Conservation (phyloP, 1,284 basidiomycete genomes). For the Termitomyces sp. region DNA sequence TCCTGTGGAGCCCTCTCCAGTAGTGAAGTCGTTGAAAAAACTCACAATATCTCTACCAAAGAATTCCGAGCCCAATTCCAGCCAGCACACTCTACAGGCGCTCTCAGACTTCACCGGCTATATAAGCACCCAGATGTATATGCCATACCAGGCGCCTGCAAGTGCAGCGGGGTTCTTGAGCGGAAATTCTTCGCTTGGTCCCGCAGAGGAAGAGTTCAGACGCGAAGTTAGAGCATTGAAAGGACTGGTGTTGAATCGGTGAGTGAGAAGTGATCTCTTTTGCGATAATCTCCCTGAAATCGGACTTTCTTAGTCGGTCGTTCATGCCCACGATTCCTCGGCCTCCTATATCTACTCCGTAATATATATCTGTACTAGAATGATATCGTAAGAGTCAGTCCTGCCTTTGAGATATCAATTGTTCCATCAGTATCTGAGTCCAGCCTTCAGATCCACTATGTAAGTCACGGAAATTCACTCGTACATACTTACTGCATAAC, state of each 20-base stretch:
- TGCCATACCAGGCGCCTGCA: constrained; percentile 35
- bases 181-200: constrained; percentile 21
- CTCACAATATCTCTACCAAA: constrained; percentile 43
- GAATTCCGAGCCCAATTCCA: constrained; percentile 24
- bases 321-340: constrained; percentile 38
- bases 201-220: constrained; percentile 57
- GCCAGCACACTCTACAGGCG: constrained; percentile 51
- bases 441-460: background rate
- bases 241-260: constrained; percentile 63
- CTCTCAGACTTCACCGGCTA: constrained; percentile 64
- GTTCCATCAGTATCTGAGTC: background rate
- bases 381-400: background rate
- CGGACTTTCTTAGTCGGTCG: constrained; percentile 34
- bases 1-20: constrained; percentile 34
- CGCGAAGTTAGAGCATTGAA: constrained; percentile 64
- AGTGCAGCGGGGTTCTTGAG: constrained; percentile 24
- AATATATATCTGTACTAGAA: background rate
- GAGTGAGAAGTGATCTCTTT: constrained; percentile 12
- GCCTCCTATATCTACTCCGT: constrained; percentile 13
- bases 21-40: constrained; percentile 41
- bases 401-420: background rate
- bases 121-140: constrained; percentile 57
- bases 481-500: background rate
- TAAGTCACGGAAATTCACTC: background rate
- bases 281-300: background rate